Evolutionary conservation across 2,329 filamentous ascomycete genomes (phyloP), one percentile per base, ranked within the genome.

Genomic region (Phialemonium atrogriseum): DNA sequence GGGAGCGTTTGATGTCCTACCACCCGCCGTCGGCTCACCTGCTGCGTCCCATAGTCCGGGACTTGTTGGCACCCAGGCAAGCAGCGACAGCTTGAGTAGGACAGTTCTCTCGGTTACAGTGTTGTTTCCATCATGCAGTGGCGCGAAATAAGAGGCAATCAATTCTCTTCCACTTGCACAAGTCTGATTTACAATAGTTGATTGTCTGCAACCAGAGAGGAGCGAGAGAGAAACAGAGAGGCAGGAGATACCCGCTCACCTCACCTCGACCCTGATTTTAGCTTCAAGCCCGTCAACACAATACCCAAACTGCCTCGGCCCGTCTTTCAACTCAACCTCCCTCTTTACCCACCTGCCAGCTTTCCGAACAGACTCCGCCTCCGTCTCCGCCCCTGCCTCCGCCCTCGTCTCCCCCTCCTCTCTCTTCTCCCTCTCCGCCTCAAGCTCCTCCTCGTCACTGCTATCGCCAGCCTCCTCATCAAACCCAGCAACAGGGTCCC

Each of bases 281-380:
- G 75, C 84, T 48, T 84, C 77, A 39, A 64, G 52, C 0, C 80
- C 78, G 50, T 93, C 86, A 36, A 95, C 76, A 56, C 80, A 86
- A 46, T 86, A 89, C 2, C 86, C 86, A 42, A 94, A 66, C 54
- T 84, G 77, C 47, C 84, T 76, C 8, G 85, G 88, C 10, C 85
- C 82, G 46, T 89, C 80, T 35, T 71, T 72, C 33, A 95, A 66
- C 55, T 88, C 81, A 19, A 87, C 77, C 55, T 94, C 85, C 36
- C 87, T 68, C 54, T 79, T 80, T 29, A 87, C 68, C 67, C 82
- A 87, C 40, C 76, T 69, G 1, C 70, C 75, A 9, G 61, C 54
- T 38, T 56, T 64, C 22, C 48, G n/a, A n/a, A n/a, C n/a, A n/a
- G n/a, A n/a, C n/a, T n/a, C 42, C 38, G 26, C 30, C n/a, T 22